Percentiles rank a stretch among this genome's conserved stretches.
Evolutionary conservation across 2,329 filamentous ascomycete species (phyloP).

Genomic region (Xylaria sp.): DNA sequence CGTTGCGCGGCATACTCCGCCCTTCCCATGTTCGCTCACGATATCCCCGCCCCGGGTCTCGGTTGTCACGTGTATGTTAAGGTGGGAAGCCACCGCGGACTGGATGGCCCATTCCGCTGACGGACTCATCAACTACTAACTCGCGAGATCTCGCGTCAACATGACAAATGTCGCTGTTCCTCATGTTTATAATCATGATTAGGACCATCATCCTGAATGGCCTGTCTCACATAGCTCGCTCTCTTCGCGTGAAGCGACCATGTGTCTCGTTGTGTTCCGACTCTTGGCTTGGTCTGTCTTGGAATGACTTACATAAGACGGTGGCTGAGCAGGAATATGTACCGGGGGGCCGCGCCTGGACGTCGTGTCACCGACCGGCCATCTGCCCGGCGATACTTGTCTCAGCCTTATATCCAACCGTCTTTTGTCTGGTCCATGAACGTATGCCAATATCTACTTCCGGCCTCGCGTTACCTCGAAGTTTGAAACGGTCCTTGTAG

Average conservation of each 20-base stretch:
- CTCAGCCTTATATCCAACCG: slow-evolving; percentile 28
- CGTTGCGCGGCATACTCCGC: slow-evolving; percentile 28
- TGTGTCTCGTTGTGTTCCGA: slow-evolving; percentile 1
- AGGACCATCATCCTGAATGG: background rate
- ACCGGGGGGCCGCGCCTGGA: background rate
- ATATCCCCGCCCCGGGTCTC: slow-evolving; percentile 6
- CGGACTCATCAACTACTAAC: slow-evolving; percentile 6
- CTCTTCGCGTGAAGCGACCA: slow-evolving; percentile 9
- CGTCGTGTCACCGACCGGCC: slow-evolving; percentile 26
- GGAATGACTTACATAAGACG: slow-evolving; percentile 31
- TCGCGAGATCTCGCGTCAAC: slow-evolving; percentile 14
- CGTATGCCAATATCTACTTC: background rate
- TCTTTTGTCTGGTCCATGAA: slow-evolving; percentile 10
- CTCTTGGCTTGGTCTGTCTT: slow-evolving; percentile 1
- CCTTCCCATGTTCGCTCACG: slow-evolving; percentile 11
- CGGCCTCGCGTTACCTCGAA: background rate
- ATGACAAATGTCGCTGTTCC: slow-evolving; percentile 6
- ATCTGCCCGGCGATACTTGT: slow-evolving; percentile 15
- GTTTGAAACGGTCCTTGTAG: slow-evolving; percentile 2
- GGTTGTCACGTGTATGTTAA: slow-evolving; percentile 26
- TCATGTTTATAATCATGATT: too few relatives aligned
- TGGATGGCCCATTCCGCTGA: background rate
- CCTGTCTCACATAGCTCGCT: slow-evolving; percentile 14
- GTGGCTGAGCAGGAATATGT: slow-evolving; percentile 27
- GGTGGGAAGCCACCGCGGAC: background rate